Percentiles rank a stretch among this genome's conserved stretches.
Conservation (phyloP, 495 filamentous ascomycete genomes). For the Penicillium paradoxum region DNA sequence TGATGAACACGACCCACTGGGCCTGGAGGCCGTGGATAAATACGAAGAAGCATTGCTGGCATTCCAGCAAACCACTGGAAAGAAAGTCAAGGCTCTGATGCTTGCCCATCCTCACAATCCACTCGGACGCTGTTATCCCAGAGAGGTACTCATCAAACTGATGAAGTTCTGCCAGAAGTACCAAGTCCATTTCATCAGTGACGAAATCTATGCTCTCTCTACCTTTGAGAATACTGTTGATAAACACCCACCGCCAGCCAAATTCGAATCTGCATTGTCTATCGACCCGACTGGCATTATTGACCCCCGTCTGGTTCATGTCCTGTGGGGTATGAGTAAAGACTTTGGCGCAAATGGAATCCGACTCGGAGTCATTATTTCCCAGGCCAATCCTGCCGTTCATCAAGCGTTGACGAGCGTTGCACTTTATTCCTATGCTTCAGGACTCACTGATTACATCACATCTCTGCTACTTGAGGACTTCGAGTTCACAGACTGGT, state of each 20-base stretch:
- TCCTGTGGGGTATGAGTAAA: conserved; percentile 58
- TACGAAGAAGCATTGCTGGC: conserved; percentile 37
- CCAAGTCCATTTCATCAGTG: conserved; percentile 54
- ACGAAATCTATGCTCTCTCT: conserved; percentile 60
- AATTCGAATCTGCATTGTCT: conserved; percentile 51
- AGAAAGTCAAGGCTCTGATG: conserved; percentile 45
- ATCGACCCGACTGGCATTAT: conserved; percentile 47
- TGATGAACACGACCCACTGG: conserved; percentile 42
- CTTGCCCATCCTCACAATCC: conserved; percentile 62
- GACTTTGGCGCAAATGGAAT: conserved; percentile 56
- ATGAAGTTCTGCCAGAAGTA: conserved; percentile 52
- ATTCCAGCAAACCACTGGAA: conserved; percentile 20
- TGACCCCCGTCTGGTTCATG: conserved; percentile 48
- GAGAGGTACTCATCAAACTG: conserved; percentile 39
- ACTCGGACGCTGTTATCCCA: conserved; percentile 52
- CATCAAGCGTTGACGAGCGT: conserved; percentile 34
- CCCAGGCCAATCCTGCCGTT: conserved; percentile 40
- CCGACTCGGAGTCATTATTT: conserved; percentile 50
- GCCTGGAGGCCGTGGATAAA: conserved; percentile 31
- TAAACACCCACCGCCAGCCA: conserved; percentile 16
- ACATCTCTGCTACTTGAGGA: conserved; percentile 46
- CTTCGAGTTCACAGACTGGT: conserved; percentile 38
- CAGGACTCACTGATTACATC: conserved; percentile 41
- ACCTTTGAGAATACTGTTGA: conserved; percentile 40
- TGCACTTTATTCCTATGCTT: conserved; percentile 42